Evolutionary conservation across 768 basidiomycete species (phyloP).

Genomic region (Sutorius australiensis): DNA sequence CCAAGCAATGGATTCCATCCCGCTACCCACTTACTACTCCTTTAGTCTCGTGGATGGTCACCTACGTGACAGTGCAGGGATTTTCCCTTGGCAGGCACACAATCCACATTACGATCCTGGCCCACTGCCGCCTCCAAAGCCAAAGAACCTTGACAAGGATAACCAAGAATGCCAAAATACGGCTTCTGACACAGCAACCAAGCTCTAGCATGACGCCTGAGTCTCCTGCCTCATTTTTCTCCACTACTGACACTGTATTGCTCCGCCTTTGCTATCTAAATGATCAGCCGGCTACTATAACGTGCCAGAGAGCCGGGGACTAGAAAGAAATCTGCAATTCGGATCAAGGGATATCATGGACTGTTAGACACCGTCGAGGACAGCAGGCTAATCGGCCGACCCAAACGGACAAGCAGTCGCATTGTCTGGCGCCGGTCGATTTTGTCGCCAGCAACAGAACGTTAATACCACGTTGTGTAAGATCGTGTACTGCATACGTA

Average conservation of each 20-base stretch:
- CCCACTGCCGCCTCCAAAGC: conserved; percentile 52
- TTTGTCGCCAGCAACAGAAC: neutral
- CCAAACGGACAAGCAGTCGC: neutral
- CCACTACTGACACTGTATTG: neutral
- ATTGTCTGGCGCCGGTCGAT: neutral
- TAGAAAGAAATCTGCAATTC: neutral
- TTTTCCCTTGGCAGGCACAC: conserved; percentile 45
- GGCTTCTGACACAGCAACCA: neutral
- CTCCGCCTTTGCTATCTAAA: neutral
- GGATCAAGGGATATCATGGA: neutral
- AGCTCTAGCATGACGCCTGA: neutral
- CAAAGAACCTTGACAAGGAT: conserved; percentile 18
- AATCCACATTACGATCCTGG: conserved; percentile 75
- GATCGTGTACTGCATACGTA: neutral
- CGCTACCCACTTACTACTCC: conserved; percentile 44
- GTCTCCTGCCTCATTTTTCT: neutral
- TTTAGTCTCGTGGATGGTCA: conserved; percentile 52
- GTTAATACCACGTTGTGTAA: neutral
- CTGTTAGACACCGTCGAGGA: neutral
- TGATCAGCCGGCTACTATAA: neutral
- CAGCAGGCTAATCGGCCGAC: neutral
- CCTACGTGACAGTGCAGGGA: conserved; percentile 38
- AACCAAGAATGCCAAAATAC: neutral
- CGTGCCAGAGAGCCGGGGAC: neutral
- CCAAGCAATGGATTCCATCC: conserved; percentile 30